phyloP scores from a whole-genome alignment of 345 rosid genomes.

The Arabidopsis thaliana region TAIR10.1 NC_003075.7:2238501-2239000 shows the following conservation, averaged over 20 bases:
- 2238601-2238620: conserved; percentile 36
- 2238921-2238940: conserved; percentile 42
- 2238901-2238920: conserved; percentile 41
- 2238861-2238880: conserved; percentile 19
- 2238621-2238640: conserved; percentile 42
- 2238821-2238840: not conserved
- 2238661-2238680: conserved; percentile 36
- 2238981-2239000: conserved; percentile 23
- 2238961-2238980: conserved; percentile 50
- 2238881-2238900: conserved; percentile 39
- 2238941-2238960: conserved; percentile 41
- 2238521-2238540: conserved; percentile 41
- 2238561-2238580: conserved; percentile 38
- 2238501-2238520: conserved; percentile 45
- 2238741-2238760: conserved; percentile 35
- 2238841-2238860: conserved; percentile 16
- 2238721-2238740: conserved; percentile 50
- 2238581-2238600: conserved; percentile 46
- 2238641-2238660: conserved; percentile 51
- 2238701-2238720: conserved; percentile 22
- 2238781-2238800: conserved; percentile 47
- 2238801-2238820: conserved; percentile 44
- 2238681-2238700: conserved; percentile 33
- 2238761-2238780: conserved; percentile 41
- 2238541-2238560: conserved; percentile 42